Percentiles rank a stretch among this genome's conserved stretches.
Evolutionary conservation across 805 yeast species (phyloP).

Genomic region (Saccharomyces paradoxus): DNA sequence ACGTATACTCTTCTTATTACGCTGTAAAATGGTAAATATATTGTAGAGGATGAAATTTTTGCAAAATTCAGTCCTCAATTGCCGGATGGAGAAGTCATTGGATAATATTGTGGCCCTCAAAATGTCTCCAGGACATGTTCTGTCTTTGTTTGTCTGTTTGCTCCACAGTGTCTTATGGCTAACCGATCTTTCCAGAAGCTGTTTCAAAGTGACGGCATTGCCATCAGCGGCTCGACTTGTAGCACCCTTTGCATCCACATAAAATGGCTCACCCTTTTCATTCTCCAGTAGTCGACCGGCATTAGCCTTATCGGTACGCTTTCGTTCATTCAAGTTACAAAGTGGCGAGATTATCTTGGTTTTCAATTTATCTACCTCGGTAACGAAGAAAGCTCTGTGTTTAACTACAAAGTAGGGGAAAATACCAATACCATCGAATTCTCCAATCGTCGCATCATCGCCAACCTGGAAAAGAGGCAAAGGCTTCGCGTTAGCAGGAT

Average conservation of each 20-base stretch:
- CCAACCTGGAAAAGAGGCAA: conserved; percentile 9
- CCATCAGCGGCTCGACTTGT: not conserved
- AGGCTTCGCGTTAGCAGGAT: conserved; percentile 12
- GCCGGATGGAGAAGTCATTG: conserved; percentile 4
- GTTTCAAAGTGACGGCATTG: conserved; percentile 1
- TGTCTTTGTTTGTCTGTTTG: conserved; percentile 2
- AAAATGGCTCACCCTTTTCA: not conserved
- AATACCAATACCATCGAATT: conserved; percentile 17
- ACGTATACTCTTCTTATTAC: not conserved
- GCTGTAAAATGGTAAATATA: conserved; percentile 7
- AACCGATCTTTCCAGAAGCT: conserved; percentile 4
- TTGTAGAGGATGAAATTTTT: conserved; percentile 16
- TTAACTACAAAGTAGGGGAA: conserved; percentile 15
- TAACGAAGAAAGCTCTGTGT: conserved; percentile 9
- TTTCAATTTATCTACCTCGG: not conserved
- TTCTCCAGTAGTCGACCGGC: not conserved
- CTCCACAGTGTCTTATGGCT: conserved; percentile 12
- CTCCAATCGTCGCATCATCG: conserved; percentile 7
- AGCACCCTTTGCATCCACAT: not conserved
- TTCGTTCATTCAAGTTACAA: conserved; percentile 1
- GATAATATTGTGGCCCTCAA: conserved; percentile 16
- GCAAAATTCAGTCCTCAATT: conserved; percentile 17
- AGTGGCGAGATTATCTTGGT: conserved; percentile 1
- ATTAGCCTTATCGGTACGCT: not conserved
- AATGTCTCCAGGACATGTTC: conserved; percentile 21